Base-by-base conservation (phyloP, 768 basidiomycete species). In the Calocybe indica region DNA sequence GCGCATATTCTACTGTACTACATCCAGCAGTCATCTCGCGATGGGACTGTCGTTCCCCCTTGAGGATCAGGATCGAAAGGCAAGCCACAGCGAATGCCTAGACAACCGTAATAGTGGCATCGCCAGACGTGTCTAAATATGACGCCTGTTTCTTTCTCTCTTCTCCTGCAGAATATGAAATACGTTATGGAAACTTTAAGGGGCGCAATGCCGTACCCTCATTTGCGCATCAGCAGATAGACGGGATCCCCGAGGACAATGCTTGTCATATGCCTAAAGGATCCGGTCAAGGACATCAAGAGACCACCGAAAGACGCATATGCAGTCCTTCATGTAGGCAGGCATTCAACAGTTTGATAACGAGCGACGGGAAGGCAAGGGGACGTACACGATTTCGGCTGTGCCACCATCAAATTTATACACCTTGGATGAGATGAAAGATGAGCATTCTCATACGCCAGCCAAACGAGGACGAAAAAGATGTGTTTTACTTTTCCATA, bases 221-320 rank as follows among this genome's bases (percentile, higher is more conserved):
- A 90, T 72, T 81, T 84, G 58, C 94, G 76, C 69, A 97, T 78
- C 32, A 98, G 75, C 37, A 96, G 70, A 64, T 91, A 98, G 46
- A 97, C 77, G 42, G 92, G 88, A 60, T 97, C 92, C 29, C 95
- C 94, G 5, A 98, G 80, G 10, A 95, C 92, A 48, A 99, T 83
- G 57, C 79, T 83, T 32, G 89, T 83, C 76, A 99, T 77, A 69
- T 97, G 93, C 48, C 96, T 81, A 68, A 83, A 93, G 31, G 84
- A 90, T 1, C 96, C 96, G 29, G 91, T 85, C 44, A 99, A 69
- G 0, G 96, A 92, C 83, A 99, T 84, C 35, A 99, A 74, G 12
- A 99, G 75, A 14, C 96, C 96, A 36, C 96, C 96, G 51, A 96
- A 99, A 6, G 95, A 97, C 37, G 88, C 87, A 63, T 98, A 99